These are phyloP conservation scores for Saccharomyces hybrid DNA, from an alignment of 1,139 yeast species.

Conservation along the genomic window DNA sequence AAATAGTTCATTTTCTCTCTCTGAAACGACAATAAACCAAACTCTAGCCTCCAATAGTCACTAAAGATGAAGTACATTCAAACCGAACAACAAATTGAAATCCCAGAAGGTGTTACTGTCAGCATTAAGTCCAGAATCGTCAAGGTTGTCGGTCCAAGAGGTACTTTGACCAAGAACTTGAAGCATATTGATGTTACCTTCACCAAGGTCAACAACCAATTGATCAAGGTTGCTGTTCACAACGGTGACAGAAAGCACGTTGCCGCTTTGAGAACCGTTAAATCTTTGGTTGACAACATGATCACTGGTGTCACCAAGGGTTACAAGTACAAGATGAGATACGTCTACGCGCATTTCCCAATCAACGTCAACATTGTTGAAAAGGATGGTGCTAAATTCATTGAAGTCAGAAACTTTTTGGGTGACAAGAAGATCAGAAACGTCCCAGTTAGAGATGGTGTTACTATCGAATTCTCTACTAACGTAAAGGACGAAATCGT, in stretches of 20 bases:
- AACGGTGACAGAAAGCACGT: constrained; percentile 99
- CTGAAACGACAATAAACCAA: neutral
- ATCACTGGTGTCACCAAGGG: constrained; percentile 99
- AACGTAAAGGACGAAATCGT: constrained; percentile 91
- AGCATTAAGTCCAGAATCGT: constrained; percentile 86
- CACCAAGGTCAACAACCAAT: constrained; percentile 60
- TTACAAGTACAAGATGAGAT: constrained; percentile 99
- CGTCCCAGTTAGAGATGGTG: constrained; percentile 84
- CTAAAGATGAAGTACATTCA: constrained; percentile 80
- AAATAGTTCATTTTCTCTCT: too few relatives aligned
- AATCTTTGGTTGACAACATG: constrained; percentile 89
- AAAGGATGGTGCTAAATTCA: constrained; percentile 63
- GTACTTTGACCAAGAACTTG: constrained; percentile 83
- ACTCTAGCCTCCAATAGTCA: neutral
- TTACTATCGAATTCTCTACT: constrained; percentile 69
- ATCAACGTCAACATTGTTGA: constrained; percentile 89
- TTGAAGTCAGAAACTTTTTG: constrained; percentile 98
- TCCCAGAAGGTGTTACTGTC: constrained; percentile 94
- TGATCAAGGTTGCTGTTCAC: constrained; percentile 87
- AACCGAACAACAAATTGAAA: constrained; percentile 83
- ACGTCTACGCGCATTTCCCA: constrained; percentile 99
- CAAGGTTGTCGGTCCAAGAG: constrained; percentile 98
- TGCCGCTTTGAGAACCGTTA: constrained; percentile 98
- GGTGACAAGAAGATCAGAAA: constrained; percentile 96
- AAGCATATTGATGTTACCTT: constrained; percentile 95